phyloP scores from a whole-genome alignment of 495 filamentous ascomycete genomes.

The Tuber aestivum region DNA sequence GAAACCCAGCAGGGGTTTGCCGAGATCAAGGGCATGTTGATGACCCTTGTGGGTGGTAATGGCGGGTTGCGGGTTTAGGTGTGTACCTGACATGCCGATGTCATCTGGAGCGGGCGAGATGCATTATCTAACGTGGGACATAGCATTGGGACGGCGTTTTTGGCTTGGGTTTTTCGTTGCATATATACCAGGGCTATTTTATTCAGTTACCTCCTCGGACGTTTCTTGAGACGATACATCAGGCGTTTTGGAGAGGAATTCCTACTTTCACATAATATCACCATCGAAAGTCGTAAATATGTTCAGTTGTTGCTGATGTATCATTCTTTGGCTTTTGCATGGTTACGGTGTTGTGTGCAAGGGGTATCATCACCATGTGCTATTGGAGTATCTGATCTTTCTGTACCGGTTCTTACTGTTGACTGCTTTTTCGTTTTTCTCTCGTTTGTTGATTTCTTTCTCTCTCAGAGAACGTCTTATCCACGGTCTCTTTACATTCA shows the following conservation, averaged over 20 bases:
- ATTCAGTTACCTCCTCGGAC: conserved; percentile 1
- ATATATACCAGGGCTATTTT: conserved; percentile 14
- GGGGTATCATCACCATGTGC: neutral
- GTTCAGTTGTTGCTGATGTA: neutral
- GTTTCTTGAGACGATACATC: neutral
- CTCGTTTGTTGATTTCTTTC: conserved; percentile 12
- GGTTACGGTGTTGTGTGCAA: conserved; percentile 1
- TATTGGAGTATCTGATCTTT: conserved; percentile 3
- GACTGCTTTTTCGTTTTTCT: conserved; percentile 8
- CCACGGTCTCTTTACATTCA: conserved; percentile 5
- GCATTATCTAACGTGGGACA: conserved; percentile 2
- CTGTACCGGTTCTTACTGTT: conserved; percentile 4
- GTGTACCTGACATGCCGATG: conserved; percentile 5
- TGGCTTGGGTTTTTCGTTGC: conserved; percentile 20
- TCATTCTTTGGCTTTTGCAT: conserved; percentile 3
- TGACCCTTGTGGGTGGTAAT: conserved; percentile 14
- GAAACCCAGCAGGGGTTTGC: conserved; percentile 38
- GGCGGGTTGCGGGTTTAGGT: conserved; percentile 29
- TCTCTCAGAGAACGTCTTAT: conserved; percentile 20
- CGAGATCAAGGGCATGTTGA: conserved; percentile 36
- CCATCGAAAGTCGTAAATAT: conserved; percentile 5
- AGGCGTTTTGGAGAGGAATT: neutral
- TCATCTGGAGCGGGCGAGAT: neutral
- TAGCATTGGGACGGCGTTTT: conserved; percentile 37
- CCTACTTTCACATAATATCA: conserved; percentile 1